Percentiles rank a stretch among this genome's conserved stretches.
phyloP scores from a whole-genome alignment of 352 stramenopile species.

The Phytophthora multivora region DNA sequence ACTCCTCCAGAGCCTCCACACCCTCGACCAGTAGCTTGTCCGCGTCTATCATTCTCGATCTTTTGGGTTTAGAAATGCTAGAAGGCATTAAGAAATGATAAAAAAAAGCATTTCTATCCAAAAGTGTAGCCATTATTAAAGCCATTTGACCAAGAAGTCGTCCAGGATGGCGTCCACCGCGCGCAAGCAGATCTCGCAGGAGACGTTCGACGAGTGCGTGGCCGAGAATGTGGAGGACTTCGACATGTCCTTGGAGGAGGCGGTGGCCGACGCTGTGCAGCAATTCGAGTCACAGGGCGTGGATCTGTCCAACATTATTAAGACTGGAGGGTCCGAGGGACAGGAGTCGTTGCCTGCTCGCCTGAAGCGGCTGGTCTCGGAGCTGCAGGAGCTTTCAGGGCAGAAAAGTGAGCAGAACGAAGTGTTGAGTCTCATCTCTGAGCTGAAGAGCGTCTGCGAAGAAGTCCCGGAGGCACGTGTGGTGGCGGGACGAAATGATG shows the following conservation, averaged over 20 bases:
- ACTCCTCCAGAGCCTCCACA: conserved; percentile 55
- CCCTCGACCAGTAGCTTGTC: conserved; percentile 49
- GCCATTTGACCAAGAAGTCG: neutral
- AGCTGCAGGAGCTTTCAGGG: conserved; percentile 24
- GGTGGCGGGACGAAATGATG: conserved; percentile 63
- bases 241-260: conserved; percentile 83
- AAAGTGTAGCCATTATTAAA: neutral
- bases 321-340: conserved; percentile 26
- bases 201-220: conserved; percentile 91
- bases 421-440: conserved; percentile 25
- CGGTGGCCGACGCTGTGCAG: conserved; percentile 74
- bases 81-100: conserved; percentile 1
- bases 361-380: conserved; percentile 41
- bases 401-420: conserved; percentile 6
- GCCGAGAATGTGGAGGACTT: conserved; percentile 91
- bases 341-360: conserved; percentile 28
- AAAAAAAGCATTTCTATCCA: conserved; percentile 13
- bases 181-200: conserved; percentile 83
- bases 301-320: conserved; percentile 87
- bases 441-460: conserved; percentile 48
- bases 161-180: conserved; percentile 7
- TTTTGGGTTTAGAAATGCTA: conserved; percentile 10
- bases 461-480: conserved; percentile 59
- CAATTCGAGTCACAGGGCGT: conserved; percentile 90
- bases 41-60: conserved; percentile 13